These are phyloP conservation scores for Eucalyptus marginata DNA, from an alignment of 345 rosid genomes.

Conservation along the genomic window DNA sequence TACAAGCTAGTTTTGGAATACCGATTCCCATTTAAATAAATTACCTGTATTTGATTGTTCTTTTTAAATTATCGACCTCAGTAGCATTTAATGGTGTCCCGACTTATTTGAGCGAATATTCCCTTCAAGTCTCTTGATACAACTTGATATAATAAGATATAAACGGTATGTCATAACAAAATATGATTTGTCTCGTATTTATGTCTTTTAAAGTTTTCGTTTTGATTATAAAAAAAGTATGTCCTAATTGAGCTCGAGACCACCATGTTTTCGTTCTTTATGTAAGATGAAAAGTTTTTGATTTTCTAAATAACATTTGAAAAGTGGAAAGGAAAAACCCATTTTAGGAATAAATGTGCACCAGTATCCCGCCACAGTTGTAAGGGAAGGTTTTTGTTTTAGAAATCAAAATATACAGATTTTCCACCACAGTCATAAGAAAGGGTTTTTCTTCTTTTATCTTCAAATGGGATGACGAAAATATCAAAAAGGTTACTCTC, in stretches of 20 bases:
- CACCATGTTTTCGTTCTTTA: not conserved
- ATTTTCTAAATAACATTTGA: not conserved
- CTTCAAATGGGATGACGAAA: not conserved
- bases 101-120: not conserved
- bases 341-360: not conserved
- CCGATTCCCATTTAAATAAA: not conserved
- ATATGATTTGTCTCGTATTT: not conserved
- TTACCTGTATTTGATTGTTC: rapidly evolving
- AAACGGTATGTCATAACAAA: not conserved
- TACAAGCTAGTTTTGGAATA: not conserved
- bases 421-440: not conserved
- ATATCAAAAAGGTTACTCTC: not conserved
- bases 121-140: not conserved
- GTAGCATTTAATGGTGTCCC: not conserved
- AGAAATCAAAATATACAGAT: not conserved
- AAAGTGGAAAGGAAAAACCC: not conserved
- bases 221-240: not conserved
- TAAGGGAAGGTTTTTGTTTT: not conserved
- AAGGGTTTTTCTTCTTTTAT: not conserved
- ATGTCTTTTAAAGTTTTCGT: not conserved
- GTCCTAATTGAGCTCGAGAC: not conserved
- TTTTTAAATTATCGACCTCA: not conserved
- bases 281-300: not conserved
- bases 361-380: not conserved
- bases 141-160: not conserved